Conservation (phyloP, 1,139 yeast genomes). For the Suhomyces terraborum region DNA sequence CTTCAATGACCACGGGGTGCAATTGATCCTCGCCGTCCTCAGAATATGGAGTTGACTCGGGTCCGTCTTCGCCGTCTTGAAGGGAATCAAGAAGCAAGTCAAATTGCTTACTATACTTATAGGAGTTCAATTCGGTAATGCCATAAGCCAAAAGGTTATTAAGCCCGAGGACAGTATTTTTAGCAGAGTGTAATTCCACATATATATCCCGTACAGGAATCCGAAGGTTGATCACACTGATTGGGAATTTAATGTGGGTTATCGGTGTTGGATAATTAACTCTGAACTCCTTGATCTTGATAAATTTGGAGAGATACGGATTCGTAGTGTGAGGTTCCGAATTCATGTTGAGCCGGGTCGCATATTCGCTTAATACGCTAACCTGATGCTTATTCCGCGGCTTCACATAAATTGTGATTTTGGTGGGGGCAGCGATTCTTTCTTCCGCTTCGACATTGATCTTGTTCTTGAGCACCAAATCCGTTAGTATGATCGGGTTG, state of each 20-base stretch:
- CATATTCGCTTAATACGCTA: slow-evolving; percentile 20
- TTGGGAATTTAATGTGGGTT: slow-evolving; percentile 39
- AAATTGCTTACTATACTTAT: slow-evolving; percentile 30
- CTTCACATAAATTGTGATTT: slow-evolving; percentile 33
- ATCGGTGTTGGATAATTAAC: slow-evolving; percentile 18
- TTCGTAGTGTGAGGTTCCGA: slow-evolving; percentile 14
- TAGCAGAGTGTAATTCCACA: slow-evolving; percentile 30
- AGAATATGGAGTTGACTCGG: no score
- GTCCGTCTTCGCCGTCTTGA: slow-evolving; percentile 13
- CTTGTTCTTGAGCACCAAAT: slow-evolving; percentile 31
- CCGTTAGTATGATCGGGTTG: slow-evolving; percentile 38
- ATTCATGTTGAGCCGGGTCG: slow-evolving; percentile 24
- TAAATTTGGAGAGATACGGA: slow-evolving; percentile 35
- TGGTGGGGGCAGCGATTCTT: slow-evolving; percentile 13
- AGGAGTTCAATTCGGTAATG: slow-evolving; percentile 35
- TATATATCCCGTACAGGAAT: slow-evolving; percentile 40
- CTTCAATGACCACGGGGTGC: not conserved
- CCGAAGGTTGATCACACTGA: slow-evolving; percentile 36
- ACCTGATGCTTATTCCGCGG: slow-evolving; percentile 28
- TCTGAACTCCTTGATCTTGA: slow-evolving; percentile 33
- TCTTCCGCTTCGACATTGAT: slow-evolving; percentile 12
- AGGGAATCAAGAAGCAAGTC: slow-evolving; percentile 17
- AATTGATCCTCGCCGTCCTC: slow-evolving; percentile 1
- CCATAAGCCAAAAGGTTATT: slow-evolving; percentile 42
- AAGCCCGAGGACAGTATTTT: slow-evolving; percentile 26